Evolutionary conservation across 176 grass and related monocot species (phyloP).

Genomic region (Bonia amplexicaulis): DNA sequence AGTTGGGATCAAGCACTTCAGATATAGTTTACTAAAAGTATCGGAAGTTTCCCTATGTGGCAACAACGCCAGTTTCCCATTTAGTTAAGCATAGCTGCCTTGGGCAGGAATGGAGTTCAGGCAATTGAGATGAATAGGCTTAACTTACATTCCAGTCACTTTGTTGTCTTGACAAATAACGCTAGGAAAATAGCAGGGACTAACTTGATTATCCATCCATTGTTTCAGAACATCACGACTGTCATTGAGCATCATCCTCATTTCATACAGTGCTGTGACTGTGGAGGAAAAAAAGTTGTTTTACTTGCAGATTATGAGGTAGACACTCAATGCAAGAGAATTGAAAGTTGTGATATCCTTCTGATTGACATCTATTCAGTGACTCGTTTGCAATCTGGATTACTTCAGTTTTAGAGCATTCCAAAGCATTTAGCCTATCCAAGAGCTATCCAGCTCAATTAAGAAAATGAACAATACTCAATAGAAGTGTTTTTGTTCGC

Average conservation of each 20-base stretch:
- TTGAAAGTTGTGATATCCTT: background rate
- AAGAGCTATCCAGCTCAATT: background rate
- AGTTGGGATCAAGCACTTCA: background rate
- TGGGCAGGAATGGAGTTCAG: background rate
- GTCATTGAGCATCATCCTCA: conserved; percentile 53
- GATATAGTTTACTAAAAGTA: background rate
- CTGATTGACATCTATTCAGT: background rate
- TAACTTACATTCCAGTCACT: conserved; percentile 56
- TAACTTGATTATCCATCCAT: conserved; percentile 68
- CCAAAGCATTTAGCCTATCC: background rate
- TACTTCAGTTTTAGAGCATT: background rate
- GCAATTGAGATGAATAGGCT: conserved; percentile 7
- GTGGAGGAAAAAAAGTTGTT: background rate
- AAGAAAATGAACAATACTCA: background rate
- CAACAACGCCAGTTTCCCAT: background rate
- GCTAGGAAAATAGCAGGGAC: conserved; percentile 38
- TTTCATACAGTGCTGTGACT: conserved; percentile 44
- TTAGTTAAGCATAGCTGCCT: background rate
- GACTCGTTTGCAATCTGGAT: background rate
- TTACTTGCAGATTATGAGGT: background rate
- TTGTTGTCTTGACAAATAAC: conserved; percentile 36
- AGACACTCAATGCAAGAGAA: background rate
- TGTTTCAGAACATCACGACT: conserved; percentile 23
- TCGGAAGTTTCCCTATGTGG: background rate
- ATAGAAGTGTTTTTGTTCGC: background rate